Evolutionary conservation across 2,329 filamentous ascomycete species (phyloP).

Genomic region (Thelonectria blattea): DNA sequence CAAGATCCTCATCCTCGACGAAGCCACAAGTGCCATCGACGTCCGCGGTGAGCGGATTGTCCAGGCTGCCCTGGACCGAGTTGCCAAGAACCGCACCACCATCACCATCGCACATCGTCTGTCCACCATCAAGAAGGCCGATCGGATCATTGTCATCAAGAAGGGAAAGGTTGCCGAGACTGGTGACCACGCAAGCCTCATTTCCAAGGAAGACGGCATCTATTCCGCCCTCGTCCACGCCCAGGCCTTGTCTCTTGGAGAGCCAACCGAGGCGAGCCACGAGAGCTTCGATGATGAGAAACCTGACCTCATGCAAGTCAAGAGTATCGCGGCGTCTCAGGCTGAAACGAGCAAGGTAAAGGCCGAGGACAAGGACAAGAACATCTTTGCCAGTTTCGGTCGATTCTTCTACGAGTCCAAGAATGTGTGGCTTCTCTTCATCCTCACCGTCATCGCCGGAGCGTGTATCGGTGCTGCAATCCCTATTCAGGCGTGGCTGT

Average conservation of each 20-base stretch:
- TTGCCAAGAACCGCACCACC: constrained; percentile 69
- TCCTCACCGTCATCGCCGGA: constrained; percentile 54
- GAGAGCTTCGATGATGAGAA: constrained; percentile 49
- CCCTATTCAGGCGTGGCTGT: constrained; percentile 61
- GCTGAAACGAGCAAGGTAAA: constrained; percentile 31
- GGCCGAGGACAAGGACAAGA: constrained; percentile 44
- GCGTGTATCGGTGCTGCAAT: constrained; percentile 51
- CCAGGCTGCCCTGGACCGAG: constrained; percentile 66
- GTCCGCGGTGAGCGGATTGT: constrained; percentile 64
- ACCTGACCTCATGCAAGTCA: constrained; percentile 50
- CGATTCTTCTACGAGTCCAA: constrained; percentile 63
- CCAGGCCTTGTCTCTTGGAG: constrained; percentile 63
- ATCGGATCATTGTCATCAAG: constrained; percentile 78
- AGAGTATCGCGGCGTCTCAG: constrained; percentile 51
- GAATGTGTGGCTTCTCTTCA: constrained; percentile 56
- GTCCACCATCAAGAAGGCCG: constrained; percentile 77
- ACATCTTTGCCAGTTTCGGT: constrained; percentile 60
- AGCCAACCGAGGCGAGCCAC: constrained; percentile 46
- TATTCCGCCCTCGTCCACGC: constrained; percentile 73
- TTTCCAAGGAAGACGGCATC: constrained; percentile 64
- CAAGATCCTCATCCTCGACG: constrained; percentile 75
- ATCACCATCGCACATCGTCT: constrained; percentile 78
- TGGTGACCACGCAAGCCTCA: constrained; percentile 76
- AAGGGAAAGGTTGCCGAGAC: constrained; percentile 74
- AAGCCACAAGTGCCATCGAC: constrained; percentile 73